Base-by-base conservation (phyloP, 2,329 filamentous ascomycete genomes). In the Fusarium sp. region DNA sequence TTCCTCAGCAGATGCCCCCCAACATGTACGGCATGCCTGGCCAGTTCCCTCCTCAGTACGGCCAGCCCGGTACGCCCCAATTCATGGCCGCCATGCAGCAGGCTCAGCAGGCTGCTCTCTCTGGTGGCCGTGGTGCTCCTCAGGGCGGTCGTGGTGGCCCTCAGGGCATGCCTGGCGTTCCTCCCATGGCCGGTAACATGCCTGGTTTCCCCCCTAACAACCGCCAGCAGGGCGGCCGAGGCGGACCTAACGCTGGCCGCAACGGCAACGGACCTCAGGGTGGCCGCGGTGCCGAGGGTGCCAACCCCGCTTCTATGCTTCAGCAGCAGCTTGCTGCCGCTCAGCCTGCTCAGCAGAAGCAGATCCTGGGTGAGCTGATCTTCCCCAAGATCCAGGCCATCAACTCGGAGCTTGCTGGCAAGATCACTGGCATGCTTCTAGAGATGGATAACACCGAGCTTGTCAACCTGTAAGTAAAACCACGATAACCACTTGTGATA, bases 351-450 rank as follows among this genome's bases (percentile, higher is more conserved):
- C 92, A 96, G 81, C 95, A 98, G 85, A 99, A 99, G 88, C 95
- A 99, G 85, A 92, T 98, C 79, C 88, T 99, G 51, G 95, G 95
- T 77, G 95, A 99, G 82, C 89, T 92, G 70, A 90, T 99, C 71
- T 99, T 98, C 86, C 95, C 95, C 75, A 99, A 98, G 90, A 98
- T 99, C 73, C 88, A 93, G 78, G 88, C 87, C 69, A 89, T 97
- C 79, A 95, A 99, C 83, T 91, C 93, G 58, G 93, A 97, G 72
- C 85, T 99, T 73, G 95, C 95, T 63, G 95, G 95, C 76, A 99
- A 99, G 89, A 98, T 99, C 78, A 99, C 95, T 61, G 95, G 95
- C 80, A 99, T 99, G 95, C 90, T 99, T 72, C 81, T 99, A 72
- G 95, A 99, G 86, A 99, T 99, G 95, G 95, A 98, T 73, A 98